Conservation (phyloP, 345 rosid species). For the Erysimum cheiranthoides region DNA sequence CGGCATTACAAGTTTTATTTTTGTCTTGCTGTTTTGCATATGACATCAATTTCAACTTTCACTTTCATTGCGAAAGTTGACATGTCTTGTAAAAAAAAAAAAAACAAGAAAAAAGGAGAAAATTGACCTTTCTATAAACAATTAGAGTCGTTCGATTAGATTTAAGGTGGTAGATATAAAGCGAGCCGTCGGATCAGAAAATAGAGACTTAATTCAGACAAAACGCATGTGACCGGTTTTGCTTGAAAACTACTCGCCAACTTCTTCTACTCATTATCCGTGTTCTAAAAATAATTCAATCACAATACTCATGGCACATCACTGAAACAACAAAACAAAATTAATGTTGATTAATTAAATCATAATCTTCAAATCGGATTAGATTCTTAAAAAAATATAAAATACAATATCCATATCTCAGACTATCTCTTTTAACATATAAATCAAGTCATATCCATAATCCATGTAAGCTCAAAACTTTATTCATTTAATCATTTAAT, state of each 20-base stretch:
- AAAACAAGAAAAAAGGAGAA: background rate
- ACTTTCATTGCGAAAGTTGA: background rate
- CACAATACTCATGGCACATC: background rate
- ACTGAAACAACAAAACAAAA: constrained; percentile 5
- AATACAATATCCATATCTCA: background rate
- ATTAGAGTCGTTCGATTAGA: constrained; percentile 15
- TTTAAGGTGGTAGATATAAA: constrained; percentile 25
- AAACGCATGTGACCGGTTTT: constrained; percentile 42
- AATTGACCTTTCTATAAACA: constrained; percentile 18
- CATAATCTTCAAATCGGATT: background rate
- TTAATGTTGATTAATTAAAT: background rate
- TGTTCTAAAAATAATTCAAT: constrained; percentile 3
- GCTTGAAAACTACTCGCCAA: constrained; percentile 40
- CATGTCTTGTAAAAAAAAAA: background rate
- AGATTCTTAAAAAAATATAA: background rate
- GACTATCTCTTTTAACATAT: no score
- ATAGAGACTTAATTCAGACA: constrained; percentile 33
- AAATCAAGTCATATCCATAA: no score
- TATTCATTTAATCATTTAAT: background rate
- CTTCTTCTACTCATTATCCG: constrained; percentile 23
- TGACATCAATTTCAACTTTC: background rate
- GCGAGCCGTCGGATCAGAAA: constrained; percentile 25
- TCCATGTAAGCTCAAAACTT: background rate
- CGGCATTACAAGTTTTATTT: background rate
- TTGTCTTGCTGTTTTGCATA: background rate